Evolutionary conservation across 2,329 filamentous ascomycete species (phyloP), one percentile per base, ranked within the genome.

Genomic region (Bretziella fagacearum): DNA sequence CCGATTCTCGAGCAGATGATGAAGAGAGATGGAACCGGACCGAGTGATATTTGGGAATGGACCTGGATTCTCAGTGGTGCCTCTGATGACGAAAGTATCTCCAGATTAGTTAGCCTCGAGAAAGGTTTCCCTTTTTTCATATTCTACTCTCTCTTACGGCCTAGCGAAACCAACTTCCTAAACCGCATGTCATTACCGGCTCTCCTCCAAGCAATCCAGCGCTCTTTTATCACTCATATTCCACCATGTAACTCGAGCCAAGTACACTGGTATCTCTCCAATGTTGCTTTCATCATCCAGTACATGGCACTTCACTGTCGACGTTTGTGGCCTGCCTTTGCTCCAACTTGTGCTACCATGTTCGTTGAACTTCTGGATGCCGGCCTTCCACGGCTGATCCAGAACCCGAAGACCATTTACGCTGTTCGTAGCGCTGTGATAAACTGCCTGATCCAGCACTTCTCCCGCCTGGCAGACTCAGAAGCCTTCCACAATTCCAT

Each of bases 401-500:
- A 33, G 44, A 53, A 22, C 23, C 32, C 32, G 33, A 44, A 40
- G 37, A 47, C 2, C 48, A n/a, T 47, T 30, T 62, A 59, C 33
- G 43, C 41, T 23, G 37, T 55, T 13, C 56, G 57, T 35, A 62
- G 61, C 40, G 44, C 52, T 15, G 51, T 65, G 2, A 62, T 63
- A 52, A 68, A 67, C 47, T 44, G 48, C 26, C 53, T 60, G 3
- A 48, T 69, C 10, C 53, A 51, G 11, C 51, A 55, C 5, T 57
- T 68, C 6, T 59, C 57, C 11, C 51, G 52, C 18, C 61, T 60
- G 4, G 54, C 63, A 1, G 48, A 52, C 2, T 54, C 50, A 17
- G 50, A 58, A 2, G 61, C 65, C 0, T 52, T 64, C 18, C 46
- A 52, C 3, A 62, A 66, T 30, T 65, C 64, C 57, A 56, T 58